Evolutionary conservation across 1,139 yeast genomes (phyloP).

Genomic region (Zygoascus sp.): DNA sequence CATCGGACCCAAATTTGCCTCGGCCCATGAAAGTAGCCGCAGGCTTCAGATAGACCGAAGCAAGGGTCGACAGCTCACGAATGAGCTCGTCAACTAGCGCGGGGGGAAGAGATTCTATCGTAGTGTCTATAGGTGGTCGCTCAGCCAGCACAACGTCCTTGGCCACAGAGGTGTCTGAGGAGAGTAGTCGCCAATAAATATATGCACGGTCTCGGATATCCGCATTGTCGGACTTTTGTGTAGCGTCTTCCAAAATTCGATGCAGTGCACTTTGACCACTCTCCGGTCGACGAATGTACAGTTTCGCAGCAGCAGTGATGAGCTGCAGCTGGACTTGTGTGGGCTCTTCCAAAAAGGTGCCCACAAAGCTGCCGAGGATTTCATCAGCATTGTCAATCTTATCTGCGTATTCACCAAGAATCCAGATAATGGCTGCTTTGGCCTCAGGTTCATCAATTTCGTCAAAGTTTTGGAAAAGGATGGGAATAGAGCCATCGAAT

Average conservation of each 20-base stretch:
- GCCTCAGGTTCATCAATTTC: constrained; percentile 60
- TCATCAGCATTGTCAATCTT: constrained; percentile 54
- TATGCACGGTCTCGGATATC: constrained; percentile 94
- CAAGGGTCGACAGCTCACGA: constrained; percentile 74
- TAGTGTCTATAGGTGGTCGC: constrained; percentile 67
- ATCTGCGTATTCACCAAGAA: constrained; percentile 81
- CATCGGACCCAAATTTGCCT: constrained; percentile 42
- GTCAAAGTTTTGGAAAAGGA: constrained; percentile 56
- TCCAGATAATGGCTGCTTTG: constrained; percentile 77
- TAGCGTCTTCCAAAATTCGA: constrained; percentile 67
- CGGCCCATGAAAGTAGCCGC: constrained; percentile 60
- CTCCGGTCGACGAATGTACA: constrained; percentile 51
- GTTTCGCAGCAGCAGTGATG: constrained; percentile 73
- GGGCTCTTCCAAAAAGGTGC: constrained; percentile 66
- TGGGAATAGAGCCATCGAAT: constrained; percentile 64
- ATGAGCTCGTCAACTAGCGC: constrained; percentile 62
- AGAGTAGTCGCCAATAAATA: constrained; percentile 87
- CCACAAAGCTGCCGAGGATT: constrained; percentile 48
- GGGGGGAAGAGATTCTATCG: constrained; percentile 68
- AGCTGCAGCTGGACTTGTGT: constrained; percentile 71
- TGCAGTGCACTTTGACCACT: constrained; percentile 55
- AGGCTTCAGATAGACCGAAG: constrained; percentile 88
- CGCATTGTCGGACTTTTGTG: constrained; percentile 77
- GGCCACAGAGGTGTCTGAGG: constrained; percentile 49
- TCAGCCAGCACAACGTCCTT: constrained; percentile 54